A percentile compares a stretch with the other conserved stretches of the same genome.
These are phyloP conservation scores for Fusarium sp. DNA, from an alignment of 2,329 filamentous ascomycete species.

Conservation along the genomic window DNA sequence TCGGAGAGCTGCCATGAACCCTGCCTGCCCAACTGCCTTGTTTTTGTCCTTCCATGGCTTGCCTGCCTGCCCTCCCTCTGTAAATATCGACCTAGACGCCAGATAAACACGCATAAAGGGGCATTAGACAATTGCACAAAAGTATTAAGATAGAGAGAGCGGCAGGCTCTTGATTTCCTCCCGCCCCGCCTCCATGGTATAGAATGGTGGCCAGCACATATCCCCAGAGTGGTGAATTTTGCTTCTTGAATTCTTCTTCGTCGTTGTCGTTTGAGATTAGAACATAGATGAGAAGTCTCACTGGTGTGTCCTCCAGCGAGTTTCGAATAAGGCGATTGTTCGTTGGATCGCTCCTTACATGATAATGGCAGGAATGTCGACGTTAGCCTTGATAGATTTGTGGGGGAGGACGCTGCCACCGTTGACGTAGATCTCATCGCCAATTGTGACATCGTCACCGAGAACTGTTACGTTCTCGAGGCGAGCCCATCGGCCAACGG, in stretches of 20 bases:
- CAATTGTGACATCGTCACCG: conserved; percentile 96
- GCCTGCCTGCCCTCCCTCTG: conserved; percentile 37
- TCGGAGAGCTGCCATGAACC: conserved; percentile 36
- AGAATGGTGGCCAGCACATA: conserved; percentile 42
- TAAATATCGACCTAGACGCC: conserved; percentile 43
- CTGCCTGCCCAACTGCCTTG: conserved; percentile 33
- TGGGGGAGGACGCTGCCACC: conserved; percentile 94
- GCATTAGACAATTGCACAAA: conserved; percentile 42
- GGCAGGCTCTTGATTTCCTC: conserved; percentile 31
- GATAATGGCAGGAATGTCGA: conserved; percentile 80
- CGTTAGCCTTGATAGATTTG: conserved; percentile 99
- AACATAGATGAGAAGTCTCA: conserved; percentile 11
- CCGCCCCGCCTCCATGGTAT: conserved; percentile 31
- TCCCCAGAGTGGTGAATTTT: conserved; percentile 44
- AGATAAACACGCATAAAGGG: conserved; percentile 45
- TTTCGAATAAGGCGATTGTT: neutral
- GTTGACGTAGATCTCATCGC: conserved; percentile 98
- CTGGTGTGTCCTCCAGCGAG: conserved; percentile 38
- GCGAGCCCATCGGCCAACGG: conserved; percentile 92
- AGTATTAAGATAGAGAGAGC: conserved; percentile 40
- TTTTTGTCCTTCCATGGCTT: conserved; percentile 35
- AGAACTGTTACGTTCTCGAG: conserved; percentile 98
- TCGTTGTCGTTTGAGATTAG: conserved; percentile 34
- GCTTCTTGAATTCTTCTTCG: conserved; percentile 31
- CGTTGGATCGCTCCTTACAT: conserved; percentile 61